Base-by-base conservation (phyloP, 108 stramenopile species). In the Cyclotella cryptica region DNA sequence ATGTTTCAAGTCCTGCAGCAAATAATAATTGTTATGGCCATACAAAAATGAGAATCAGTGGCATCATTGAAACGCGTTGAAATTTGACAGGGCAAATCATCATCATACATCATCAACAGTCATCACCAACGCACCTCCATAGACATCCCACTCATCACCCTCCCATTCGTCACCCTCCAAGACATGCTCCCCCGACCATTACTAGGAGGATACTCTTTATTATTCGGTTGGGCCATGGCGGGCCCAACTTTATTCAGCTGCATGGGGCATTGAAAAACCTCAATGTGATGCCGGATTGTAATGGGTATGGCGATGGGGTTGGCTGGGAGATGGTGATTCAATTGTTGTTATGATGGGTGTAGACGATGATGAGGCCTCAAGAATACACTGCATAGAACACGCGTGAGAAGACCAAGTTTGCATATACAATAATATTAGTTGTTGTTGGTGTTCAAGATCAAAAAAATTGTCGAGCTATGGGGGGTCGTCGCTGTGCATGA, bases 1-100 rank as follows among this genome's bases (percentile, higher is more conserved):
- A 75, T 88, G 88, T 64, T 92, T 92, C 67, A 92, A 66, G 77
- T 92, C 91, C 91, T 92, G 73, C 18, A n/a, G 35, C 29, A 62
- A 40, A 27, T 19, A 40, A 27, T 19, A 35, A 5, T 13, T 27
- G 11, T 7, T 8, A 62, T 30, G 39, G 15, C 17, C 9, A 3
- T 62, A 8, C n/a, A n/a, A n/a, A 40, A 62, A 40, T 62, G 18
- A 17, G 35, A 40, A 40, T 8, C 49, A 51, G 49, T 51, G 19
- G 8, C 49, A 19, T 19, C n/a, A 19, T 35, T 35, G 2, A 35
- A 55, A 55, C 55, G 55, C 12, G 11, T 24, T 2, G 12, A 24
- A 24, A 3, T 3, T 57, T n/a, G 3, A n/a, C 55, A 12, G 8
- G 5, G 8, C 24, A 19, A 1, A 26, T 24, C 53, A 54, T 57